These are phyloP conservation scores for Beauveria brongniartii DNA, from an alignment of 2,329 filamentous ascomycete species.

Conservation along the genomic window DNA sequence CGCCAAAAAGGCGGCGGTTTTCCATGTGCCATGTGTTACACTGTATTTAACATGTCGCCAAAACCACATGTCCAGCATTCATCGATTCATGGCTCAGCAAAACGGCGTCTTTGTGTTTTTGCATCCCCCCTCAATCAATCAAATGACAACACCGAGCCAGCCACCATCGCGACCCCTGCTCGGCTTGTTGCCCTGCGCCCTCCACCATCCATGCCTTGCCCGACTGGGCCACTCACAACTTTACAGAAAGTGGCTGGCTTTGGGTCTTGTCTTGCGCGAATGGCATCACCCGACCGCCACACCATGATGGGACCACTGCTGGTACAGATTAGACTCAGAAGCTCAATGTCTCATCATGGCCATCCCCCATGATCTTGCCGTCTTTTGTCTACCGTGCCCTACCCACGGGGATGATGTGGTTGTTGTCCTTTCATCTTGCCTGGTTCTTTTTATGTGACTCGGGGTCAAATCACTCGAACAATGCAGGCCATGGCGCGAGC, in stretches of 20 bases:
- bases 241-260: background rate
- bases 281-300: background rate
- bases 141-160: background rate
- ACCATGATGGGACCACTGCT: background rate
- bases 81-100: too few species aligned
- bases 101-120: too few species aligned
- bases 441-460: too few species aligned
- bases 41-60: too few species aligned
- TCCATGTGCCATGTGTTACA: too few species aligned
- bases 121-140: too few species aligned
- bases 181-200: background rate
- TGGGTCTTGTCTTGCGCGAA: background rate
- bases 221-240: background rate
- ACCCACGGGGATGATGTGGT: background rate
- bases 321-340: background rate
- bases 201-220: background rate
- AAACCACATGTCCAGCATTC: too few species aligned
- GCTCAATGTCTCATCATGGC: background rate
- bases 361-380: background rate
- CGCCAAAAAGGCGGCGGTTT: background rate
- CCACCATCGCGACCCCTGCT: conserved; percentile 5
- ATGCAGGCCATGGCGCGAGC: too few species aligned
- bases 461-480: too few species aligned
- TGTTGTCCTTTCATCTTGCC: too few species aligned
- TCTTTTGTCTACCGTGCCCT: background rate